Percentiles rank a stretch among this genome's conserved stretches.
phyloP scores from a whole-genome alignment of 495 filamentous ascomycete genomes.

The Penicillium alfredii region DNA sequence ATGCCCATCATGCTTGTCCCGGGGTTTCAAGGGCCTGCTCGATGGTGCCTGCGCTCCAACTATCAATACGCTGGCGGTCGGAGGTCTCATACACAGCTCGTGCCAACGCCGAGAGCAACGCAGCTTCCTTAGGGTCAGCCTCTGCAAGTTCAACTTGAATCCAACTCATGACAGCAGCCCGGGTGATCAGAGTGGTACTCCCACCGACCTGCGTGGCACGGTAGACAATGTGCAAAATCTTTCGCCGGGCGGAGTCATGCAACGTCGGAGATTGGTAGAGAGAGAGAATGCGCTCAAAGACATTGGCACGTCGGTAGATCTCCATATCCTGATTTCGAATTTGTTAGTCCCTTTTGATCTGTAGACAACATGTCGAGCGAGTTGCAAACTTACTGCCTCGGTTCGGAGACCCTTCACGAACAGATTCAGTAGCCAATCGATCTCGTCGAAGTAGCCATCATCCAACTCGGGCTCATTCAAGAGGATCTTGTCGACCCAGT shows the following conservation, averaged over 20 bases:
- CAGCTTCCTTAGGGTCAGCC: constrained; percentile 39
- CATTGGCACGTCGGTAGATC: constrained; percentile 71
- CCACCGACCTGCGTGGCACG: constrained; percentile 68
- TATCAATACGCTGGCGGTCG: constrained; percentile 58
- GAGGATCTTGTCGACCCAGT: constrained; percentile 67
- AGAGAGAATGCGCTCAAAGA: constrained; percentile 73
- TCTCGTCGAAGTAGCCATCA: constrained; percentile 68
- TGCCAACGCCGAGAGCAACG: constrained; percentile 51
- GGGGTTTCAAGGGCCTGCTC: constrained; percentile 26
- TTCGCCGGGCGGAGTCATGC: constrained; percentile 51
- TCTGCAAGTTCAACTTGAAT: constrained; percentile 52
- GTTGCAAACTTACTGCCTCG: constrained; percentile 33
- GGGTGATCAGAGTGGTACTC: constrained; percentile 77
- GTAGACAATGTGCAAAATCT: constrained; percentile 68
- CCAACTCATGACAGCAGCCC: constrained; percentile 79
- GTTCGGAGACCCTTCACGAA: constrained; percentile 65
- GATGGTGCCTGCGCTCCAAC: constrained; percentile 57
- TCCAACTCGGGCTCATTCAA: constrained; percentile 63
- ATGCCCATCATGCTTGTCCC: constrained; percentile 7
- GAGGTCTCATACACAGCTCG: constrained; percentile 61
- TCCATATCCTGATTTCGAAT: constrained; percentile 59
- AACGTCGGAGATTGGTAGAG: constrained; percentile 64
- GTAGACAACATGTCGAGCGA: neutral
- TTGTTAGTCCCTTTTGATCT: constrained; percentile 5
- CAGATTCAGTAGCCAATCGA: constrained; percentile 74